These are phyloP conservation scores for Lagenaria siceraria DNA, from an alignment of 306 rosid genomes.

Conservation along the genomic window DNA sequence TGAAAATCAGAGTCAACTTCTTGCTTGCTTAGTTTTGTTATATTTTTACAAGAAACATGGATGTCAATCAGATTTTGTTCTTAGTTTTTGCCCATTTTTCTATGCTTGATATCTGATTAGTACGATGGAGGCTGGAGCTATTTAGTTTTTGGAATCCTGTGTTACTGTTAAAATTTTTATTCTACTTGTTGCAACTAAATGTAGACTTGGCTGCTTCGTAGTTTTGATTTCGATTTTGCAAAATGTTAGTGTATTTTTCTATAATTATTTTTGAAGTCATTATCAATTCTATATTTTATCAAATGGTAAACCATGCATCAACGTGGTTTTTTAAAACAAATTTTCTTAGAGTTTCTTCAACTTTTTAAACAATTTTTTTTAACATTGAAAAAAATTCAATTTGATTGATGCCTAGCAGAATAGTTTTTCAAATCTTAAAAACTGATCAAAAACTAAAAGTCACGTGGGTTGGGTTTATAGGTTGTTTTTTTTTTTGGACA, in stretches of 20 bases:
- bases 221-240: neutral
- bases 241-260: neutral
- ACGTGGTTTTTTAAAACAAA: too few relatives aligned
- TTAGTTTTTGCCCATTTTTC: neutral
- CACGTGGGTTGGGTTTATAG: too few relatives aligned
- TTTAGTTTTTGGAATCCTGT: neutral
- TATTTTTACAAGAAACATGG: constrained; percentile 9
- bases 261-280: neutral
- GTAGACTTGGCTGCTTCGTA: neutral
- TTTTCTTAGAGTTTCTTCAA: too few relatives aligned
- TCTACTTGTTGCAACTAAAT: neutral
- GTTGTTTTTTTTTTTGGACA: too few relatives aligned
- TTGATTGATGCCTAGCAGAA: too few relatives aligned
- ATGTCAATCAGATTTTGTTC: constrained; percentile 14
- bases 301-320: too few relatives aligned
- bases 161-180: neutral
- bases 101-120: neutral
- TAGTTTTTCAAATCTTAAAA: too few relatives aligned
- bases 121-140: neutral
- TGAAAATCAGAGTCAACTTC: constrained; percentile 22
- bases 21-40: constrained; percentile 11
- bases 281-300: neutral
- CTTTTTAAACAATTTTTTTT: too few relatives aligned
- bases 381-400: too few relatives aligned
- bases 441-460: too few relatives aligned